These are phyloP conservation scores for Endotrypanum monterogeii DNA, from an alignment of 208 protist genomes.

Conservation along the genomic window DNA sequence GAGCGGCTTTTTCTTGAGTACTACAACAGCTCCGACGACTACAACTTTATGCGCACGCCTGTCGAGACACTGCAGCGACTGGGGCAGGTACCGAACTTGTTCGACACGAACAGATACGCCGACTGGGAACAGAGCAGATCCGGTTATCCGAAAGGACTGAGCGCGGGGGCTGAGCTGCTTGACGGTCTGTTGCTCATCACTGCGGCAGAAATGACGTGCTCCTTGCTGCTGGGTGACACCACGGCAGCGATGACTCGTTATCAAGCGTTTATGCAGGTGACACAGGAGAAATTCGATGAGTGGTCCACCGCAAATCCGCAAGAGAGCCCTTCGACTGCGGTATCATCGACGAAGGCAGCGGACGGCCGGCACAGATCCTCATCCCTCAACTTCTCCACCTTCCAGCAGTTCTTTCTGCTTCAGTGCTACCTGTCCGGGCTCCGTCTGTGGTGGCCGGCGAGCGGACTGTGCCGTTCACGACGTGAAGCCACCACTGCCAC, in stretches of 20 bases:
- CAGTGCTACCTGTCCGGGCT: constrained; percentile 65
- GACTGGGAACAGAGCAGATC: constrained; percentile 17
- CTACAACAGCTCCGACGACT: constrained; percentile 90
- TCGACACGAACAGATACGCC: constrained; percentile 40
- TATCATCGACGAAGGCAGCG: background rate
- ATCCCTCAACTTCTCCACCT: constrained; percentile 17
- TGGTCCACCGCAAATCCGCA: constrained; percentile 10
- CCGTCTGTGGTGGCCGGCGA: constrained; percentile 42
- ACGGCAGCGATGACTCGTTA: constrained; percentile 42
- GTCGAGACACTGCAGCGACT: constrained; percentile 50
- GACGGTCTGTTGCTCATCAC: constrained; percentile 70
- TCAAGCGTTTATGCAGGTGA: constrained; percentile 60
- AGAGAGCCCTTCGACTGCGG: background rate
- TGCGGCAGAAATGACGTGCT: constrained; percentile 61
- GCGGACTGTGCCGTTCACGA: constrained; percentile 30
- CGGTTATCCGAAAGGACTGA: constrained; percentile 55
- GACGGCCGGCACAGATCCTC: background rate
- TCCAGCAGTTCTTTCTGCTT: constrained; percentile 66
- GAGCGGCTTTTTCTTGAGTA: constrained; percentile 71
- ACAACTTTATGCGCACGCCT: constrained; percentile 40
- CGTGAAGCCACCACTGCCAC: background rate
- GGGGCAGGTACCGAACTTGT: constrained; percentile 50
- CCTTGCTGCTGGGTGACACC: constrained; percentile 40
- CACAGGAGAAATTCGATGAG: constrained; percentile 77
- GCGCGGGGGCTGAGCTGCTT: constrained; percentile 47